Percentiles rank a stretch among this genome's conserved stretches.
phyloP scores from a whole-genome alignment of 495 filamentous ascomycete genomes.

The Penicillium ochrochloron region DNA sequence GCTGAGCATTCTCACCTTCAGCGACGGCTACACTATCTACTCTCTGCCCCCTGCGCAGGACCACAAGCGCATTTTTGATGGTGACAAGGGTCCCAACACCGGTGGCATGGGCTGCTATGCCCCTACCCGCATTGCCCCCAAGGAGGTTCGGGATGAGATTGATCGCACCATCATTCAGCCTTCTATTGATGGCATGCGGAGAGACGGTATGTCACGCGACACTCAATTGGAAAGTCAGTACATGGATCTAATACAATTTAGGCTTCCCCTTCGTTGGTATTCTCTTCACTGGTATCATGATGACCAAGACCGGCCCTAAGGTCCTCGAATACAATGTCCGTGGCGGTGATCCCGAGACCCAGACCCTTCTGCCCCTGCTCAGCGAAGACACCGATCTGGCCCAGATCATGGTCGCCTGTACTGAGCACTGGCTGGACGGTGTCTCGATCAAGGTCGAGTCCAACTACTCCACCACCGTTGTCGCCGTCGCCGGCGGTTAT shows the following conservation, averaged over 20 bases:
- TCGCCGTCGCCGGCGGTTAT: conserved; percentile 94
- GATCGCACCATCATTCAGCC: conserved; percentile 85
- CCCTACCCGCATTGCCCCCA: conserved; percentile 80
- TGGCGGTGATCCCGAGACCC: conserved; percentile 95
- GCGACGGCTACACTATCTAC: conserved; percentile 83
- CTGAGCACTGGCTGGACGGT: conserved; percentile 71
- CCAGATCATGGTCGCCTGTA: conserved; percentile 87
- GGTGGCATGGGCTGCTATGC: conserved; percentile 99
- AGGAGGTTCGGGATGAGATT: conserved; percentile 73
- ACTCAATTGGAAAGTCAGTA: neutral
- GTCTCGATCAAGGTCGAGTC: conserved; percentile 68
- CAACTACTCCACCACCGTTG: conserved; percentile 83
- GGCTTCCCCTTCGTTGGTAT: conserved; percentile 79
- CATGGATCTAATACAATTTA: conserved; percentile 23
- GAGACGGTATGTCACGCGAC: conserved; percentile 56
- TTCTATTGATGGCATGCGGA: conserved; percentile 85
- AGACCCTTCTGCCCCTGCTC: conserved; percentile 85
- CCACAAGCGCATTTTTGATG: conserved; percentile 92
- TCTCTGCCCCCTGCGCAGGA: conserved; percentile 93
- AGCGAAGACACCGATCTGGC: conserved; percentile 83
- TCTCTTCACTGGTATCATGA: conserved; percentile 96
- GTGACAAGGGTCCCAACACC: conserved; percentile 90
- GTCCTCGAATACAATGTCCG: conserved; percentile 96
- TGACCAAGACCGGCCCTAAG: conserved; percentile 84
- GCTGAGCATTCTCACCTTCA: conserved; percentile 87